phyloP scores from a whole-genome alignment of 805 yeast genomes.

The Barnettozyma sucrosica region DNA sequence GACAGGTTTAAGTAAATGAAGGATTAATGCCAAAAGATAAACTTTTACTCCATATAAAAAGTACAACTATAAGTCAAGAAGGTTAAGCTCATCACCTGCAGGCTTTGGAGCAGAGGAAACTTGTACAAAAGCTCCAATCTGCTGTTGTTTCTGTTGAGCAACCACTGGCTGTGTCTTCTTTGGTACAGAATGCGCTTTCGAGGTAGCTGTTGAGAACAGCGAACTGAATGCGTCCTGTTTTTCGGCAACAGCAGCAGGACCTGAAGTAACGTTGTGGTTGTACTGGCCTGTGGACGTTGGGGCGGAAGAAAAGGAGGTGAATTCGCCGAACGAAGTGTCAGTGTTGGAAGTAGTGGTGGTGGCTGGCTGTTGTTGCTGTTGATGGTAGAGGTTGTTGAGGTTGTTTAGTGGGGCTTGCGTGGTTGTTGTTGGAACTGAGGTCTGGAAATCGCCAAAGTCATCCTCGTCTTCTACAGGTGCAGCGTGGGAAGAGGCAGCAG shows the following conservation, averaged over 20 bases:
- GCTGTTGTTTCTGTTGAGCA: neutral
- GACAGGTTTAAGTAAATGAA: neutral
- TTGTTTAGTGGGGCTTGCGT: conserved; percentile 19
- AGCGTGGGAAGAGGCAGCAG: conserved; percentile 10
- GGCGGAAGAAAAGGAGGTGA: conserved; percentile 20
- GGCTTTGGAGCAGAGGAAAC: neutral
- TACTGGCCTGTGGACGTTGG: conserved; percentile 8
- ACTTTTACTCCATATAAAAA: neutral
- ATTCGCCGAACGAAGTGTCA: conserved; percentile 22
- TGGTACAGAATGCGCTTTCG: conserved; percentile 24
- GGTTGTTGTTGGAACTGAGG: conserved; percentile 37
- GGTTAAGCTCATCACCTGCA: conserved; percentile 12
- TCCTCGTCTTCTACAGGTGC: conserved; percentile 43
- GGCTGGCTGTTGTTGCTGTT: conserved; percentile 17
- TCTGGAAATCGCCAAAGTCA: conserved; percentile 78
- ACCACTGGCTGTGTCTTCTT: conserved; percentile 7
- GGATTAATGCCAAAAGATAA: too few relatives aligned
- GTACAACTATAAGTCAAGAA: conserved; percentile 11
- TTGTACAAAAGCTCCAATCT: neutral
- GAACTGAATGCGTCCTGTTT: conserved; percentile 68
- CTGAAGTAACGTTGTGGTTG: conserved; percentile 24
- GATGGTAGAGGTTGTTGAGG: conserved; percentile 29
- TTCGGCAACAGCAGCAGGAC: conserved; percentile 34
- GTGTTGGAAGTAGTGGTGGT: conserved; percentile 17
- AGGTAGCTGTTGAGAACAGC: conserved; percentile 59